phyloP scores from a whole-genome alignment of 768 basidiomycete species.

The Pulveroboletus sp. region DNA sequence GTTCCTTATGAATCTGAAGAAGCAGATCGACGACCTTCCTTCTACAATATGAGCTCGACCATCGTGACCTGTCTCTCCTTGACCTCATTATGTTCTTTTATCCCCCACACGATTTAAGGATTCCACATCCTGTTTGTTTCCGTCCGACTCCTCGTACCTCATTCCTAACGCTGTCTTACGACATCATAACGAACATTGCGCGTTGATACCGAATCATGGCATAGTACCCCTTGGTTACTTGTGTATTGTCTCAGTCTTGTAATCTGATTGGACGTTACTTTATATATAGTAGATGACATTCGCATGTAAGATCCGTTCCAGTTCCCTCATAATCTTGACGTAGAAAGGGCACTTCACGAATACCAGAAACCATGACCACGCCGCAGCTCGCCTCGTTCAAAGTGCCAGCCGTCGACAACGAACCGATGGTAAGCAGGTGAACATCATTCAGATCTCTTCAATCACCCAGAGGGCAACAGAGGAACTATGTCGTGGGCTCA shows the following conservation, averaged over 20 bases:
- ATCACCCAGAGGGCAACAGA: slow-evolving; percentile 37
- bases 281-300: background rate
- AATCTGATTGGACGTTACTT: background rate
- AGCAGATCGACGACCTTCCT: slow-evolving; percentile 50
- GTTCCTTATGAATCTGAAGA: slow-evolving; percentile 51
- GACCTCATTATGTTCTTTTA: background rate
- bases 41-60: slow-evolving; percentile 34
- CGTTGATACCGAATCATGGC: background rate
- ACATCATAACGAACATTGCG: background rate
- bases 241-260: background rate
- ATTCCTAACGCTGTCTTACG: background rate
- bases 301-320: slow-evolving; percentile 16
- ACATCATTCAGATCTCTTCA: background rate
- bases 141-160: too few species aligned
- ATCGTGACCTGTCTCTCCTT: background rate
- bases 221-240: too few species aligned
- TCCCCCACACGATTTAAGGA: background rate
- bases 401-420: slow-evolving; percentile 84
- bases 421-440: slow-evolving; percentile 69
- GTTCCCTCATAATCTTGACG: background rate
- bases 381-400: slow-evolving; percentile 84
- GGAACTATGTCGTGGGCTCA: slow-evolving; percentile 73
- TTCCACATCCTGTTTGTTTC: background rate
- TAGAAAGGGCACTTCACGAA: background rate
- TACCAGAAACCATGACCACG: slow-evolving; percentile 45